Base-by-base conservation (phyloP, 129 eudicot species). In the Artemisia tridentata region DNA sequence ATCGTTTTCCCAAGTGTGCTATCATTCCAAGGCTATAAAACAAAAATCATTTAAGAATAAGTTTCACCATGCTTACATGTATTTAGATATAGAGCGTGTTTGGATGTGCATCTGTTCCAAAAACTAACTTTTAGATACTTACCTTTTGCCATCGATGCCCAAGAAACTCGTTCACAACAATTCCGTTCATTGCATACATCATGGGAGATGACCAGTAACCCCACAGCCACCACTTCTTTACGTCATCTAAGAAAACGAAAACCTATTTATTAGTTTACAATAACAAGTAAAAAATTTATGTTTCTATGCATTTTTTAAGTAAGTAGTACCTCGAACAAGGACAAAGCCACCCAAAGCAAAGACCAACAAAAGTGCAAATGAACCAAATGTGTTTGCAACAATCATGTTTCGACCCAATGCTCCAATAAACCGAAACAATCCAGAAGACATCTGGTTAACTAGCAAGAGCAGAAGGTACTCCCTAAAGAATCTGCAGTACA, bases 211-310 rank as follows among this genome's bases (percentile, higher is more conserved):
- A 65, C 91, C 91, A 92, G 80, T 84, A 92, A n/a, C 96, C 96
- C 96, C 98, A 88, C 66, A 84, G 31, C 98, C 98, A 92, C 96
- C 96, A 92, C 21, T 69, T 82, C 78, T 86, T 88, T 41, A 92
- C 85, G 25, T 78, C 62, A 7, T 70, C 97, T 77, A 17, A 27
- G 60, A 18, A 79, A 54, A 25, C 1, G 11, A 52, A 63, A 73
- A 65, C 51, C 12, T 27, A 4, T 14, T 67, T 14, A 7, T 74
- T 65, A 64, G 59, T 38, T 20, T 1, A 41, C 45, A 52, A 51
- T 47, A 59, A 49, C 25, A 4, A 11, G 58, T 48, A 18, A 45
- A 75, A 9, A 12, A 38, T 11, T 49, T 6, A 11, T 3, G 13
- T 38, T 34, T 29, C 3, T 47, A 41, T 7, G 11, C 7, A 14